These are phyloP conservation scores for Penicillium atrosanguineum DNA, from an alignment of 495 filamentous ascomycete species.

Conservation along the genomic window DNA sequence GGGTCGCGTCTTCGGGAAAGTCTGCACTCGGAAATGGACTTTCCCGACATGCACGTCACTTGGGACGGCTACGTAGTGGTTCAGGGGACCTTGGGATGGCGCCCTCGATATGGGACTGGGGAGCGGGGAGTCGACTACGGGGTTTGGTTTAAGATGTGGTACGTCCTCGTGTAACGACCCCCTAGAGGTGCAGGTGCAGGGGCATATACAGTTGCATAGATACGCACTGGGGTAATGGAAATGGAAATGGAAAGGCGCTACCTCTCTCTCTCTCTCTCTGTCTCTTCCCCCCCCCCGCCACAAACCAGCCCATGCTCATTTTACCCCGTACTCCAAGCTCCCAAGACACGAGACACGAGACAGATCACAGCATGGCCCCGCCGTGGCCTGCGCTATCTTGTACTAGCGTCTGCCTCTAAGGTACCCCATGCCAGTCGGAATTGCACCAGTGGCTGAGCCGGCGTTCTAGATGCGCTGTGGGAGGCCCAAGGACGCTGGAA, in stretches of 20 bases:
- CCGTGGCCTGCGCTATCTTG: neutral
- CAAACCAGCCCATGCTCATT: neutral
- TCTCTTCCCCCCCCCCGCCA: too few relatives aligned
- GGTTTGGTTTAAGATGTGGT: too few relatives aligned
- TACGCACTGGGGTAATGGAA: too few relatives aligned
- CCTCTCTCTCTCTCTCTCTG: too few relatives aligned
- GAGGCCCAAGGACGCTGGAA: neutral
- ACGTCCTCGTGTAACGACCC: neutral
- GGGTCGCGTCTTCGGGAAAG: too few relatives aligned
- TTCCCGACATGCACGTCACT: neutral
- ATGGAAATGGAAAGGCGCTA: too few relatives aligned
- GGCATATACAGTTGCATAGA: too few relatives aligned
- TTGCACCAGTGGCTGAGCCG: neutral
- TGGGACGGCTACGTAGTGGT: neutral
- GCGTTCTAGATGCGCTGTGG: neutral
- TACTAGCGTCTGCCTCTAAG: conserved; percentile 1
- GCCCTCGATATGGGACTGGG: too few relatives aligned
- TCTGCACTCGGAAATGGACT: too few relatives aligned
- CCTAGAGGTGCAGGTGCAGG: neutral
- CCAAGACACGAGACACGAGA: neutral
- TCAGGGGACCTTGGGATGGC: neutral
- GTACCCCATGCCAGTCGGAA: conserved; percentile 3
- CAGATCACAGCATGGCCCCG: neutral
- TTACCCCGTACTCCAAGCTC: neutral
- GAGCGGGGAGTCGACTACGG: too few relatives aligned